Evolutionary conservation across 2,329 filamentous ascomycete species (phyloP).

Genomic region (Penicillium sp.): DNA sequence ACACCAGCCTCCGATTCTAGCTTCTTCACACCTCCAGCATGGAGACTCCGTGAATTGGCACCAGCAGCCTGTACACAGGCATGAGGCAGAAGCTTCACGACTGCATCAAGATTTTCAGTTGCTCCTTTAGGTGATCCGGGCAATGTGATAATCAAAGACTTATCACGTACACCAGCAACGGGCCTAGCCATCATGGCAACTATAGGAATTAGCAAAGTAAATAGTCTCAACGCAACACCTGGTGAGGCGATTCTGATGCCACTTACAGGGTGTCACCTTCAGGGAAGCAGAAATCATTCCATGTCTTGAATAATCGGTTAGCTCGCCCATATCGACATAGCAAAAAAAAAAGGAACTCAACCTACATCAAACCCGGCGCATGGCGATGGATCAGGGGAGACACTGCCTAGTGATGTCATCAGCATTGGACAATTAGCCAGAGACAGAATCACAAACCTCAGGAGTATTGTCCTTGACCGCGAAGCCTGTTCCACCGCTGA

Average conservation of each 20-base stretch:
- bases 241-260: conserved; percentile 10
- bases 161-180: conserved; percentile 81
- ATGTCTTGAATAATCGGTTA: conserved; percentile 56
- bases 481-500: conserved; percentile 93
- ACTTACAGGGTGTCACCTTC: conserved; percentile 82
- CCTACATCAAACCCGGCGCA: conserved; percentile 80
- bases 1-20: conserved; percentile 82
- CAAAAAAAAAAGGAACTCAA: conserved; percentile 11
- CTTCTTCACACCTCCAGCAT: conserved; percentile 78
- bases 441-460: conserved; percentile 61
- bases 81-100: conserved; percentile 89
- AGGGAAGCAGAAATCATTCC: conserved; percentile 88
- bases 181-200: conserved; percentile 97
- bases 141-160: conserved; percentile 80
- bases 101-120: conserved; percentile 84
- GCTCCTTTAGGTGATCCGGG: conserved; percentile 95
- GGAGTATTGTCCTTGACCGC: conserved; percentile 82
- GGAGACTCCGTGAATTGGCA: conserved; percentile 74
- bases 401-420: conserved; percentile 63
- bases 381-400: conserved; percentile 76
- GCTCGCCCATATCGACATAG: conserved; percentile 7
- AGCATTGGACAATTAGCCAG: conserved; percentile 9
- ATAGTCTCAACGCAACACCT: conserved; percentile 11
- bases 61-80: conserved; percentile 90
- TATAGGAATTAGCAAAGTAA: conserved; percentile 42